Evolutionary conservation across 257 asterid species (phyloP).

Genomic region (Voacanga thouarsii): DNA sequence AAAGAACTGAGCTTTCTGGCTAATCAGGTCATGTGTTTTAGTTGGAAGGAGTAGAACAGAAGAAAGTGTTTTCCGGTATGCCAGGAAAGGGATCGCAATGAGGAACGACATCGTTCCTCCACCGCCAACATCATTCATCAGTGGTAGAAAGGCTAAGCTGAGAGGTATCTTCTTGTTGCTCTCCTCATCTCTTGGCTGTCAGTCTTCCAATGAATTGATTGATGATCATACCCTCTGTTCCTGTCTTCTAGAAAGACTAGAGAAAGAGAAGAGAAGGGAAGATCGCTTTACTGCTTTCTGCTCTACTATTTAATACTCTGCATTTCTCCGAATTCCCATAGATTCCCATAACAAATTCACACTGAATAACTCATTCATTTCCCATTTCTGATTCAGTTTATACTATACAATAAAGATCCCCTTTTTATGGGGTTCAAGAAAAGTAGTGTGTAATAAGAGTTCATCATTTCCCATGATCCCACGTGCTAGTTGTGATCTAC

Average conservation of each 20-base stretch:
- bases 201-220: too few relatives aligned
- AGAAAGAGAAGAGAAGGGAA: neutral
- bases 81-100: neutral
- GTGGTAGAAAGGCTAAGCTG: too few relatives aligned
- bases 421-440: neutral
- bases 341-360: neutral
- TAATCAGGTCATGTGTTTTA: too few relatives aligned
- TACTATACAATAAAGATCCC: neutral
- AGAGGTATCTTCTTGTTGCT: too few relatives aligned
- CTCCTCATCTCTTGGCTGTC: too few relatives aligned
- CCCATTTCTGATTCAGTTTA: neutral
- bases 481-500: neutral
- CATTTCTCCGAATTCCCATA: neutral
- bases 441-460: neutral
- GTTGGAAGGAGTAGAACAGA: neutral
- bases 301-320: neutral
- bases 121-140: too few relatives aligned
- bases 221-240: neutral
- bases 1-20: too few relatives aligned
- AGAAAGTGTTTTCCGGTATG: too few relatives aligned
- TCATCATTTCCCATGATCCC: neutral
- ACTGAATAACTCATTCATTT: neutral
- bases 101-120: neutral
- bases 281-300: neutral
- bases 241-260: neutral